A percentile compares a stretch with the other conserved stretches of the same genome.
Evolutionary conservation across 2,329 filamentous ascomycete genomes (phyloP).

Genomic region (Fusarium solani-melongenae): DNA sequence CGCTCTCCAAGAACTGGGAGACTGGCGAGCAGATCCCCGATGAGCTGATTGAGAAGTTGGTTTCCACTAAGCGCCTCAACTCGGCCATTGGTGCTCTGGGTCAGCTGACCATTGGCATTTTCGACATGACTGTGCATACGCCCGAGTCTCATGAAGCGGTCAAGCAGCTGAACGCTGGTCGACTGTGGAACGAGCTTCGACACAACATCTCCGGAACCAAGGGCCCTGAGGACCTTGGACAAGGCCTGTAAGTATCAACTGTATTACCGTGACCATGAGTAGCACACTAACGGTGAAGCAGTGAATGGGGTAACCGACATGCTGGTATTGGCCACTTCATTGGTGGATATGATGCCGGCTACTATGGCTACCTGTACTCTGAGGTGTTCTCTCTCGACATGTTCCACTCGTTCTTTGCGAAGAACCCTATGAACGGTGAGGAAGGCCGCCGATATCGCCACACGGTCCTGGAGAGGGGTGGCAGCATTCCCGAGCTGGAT

Average conservation of each 20-base stretch:
- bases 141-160: conserved; percentile 76
- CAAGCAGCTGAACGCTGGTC: conserved; percentile 71
- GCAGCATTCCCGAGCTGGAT: conserved; percentile 83
- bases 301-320: conserved; percentile 80
- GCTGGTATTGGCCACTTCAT: conserved; percentile 86
- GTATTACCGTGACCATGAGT: background rate
- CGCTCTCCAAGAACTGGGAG: conserved; percentile 79
- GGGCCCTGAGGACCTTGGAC: conserved; percentile 75
- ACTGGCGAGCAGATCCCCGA: conserved; percentile 77
- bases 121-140: conserved; percentile 84
- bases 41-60: conserved; percentile 77
- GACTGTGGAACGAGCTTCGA: conserved; percentile 78
- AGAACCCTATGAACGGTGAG: conserved; percentile 79
- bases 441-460: conserved; percentile 82
- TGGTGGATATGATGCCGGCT: conserved; percentile 86
- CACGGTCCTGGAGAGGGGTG: conserved; percentile 81
- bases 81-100: conserved; percentile 81
- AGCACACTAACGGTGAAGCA: conserved; percentile 47
- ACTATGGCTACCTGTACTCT: conserved; percentile 80
- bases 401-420: conserved; percentile 84
- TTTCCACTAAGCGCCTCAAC: conserved; percentile 84
- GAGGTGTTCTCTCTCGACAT: conserved; percentile 88
- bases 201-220: conserved; percentile 78
- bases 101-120: conserved; percentile 84
- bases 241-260: conserved; percentile 58